A percentile compares a stretch with the other conserved stretches of the same genome.
Conservation (phyloP, 306 rosid species). For the Ormosia emarginata region DNA sequence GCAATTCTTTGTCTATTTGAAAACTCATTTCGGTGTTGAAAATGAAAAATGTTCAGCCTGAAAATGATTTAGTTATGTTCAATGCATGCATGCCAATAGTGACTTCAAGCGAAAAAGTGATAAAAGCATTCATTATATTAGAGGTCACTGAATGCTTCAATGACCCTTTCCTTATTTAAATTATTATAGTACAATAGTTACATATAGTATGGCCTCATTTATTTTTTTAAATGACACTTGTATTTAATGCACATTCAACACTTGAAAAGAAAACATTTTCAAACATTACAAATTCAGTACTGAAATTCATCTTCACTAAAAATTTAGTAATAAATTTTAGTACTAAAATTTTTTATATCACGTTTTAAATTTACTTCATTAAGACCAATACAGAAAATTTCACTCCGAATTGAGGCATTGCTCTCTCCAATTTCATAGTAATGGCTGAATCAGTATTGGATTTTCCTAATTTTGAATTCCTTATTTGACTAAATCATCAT, state of each 20-base stretch:
- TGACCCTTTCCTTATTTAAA: neutral
- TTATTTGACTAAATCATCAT: neutral
- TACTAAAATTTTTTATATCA: too few species aligned
- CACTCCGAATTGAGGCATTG: neutral
- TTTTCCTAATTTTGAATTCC: neutral
- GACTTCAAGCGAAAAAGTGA: too few species aligned
- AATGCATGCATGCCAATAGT: too few species aligned
- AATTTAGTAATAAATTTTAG: neutral
- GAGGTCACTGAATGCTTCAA: neutral
- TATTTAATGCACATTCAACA: neutral
- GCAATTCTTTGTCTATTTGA: too few species aligned
- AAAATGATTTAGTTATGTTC: too few species aligned
- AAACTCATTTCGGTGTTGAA: too few species aligned
- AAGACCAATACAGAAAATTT: neutral
- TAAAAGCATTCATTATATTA: neutral
- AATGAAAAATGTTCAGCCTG: too few species aligned
- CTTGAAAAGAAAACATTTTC: neutral
- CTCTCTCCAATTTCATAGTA: neutral
- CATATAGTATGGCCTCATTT: neutral
- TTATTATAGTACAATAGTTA: neutral
- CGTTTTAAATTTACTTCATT: neutral
- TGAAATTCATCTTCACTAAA: neutral
- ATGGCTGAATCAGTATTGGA: neutral
- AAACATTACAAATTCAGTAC: neutral
- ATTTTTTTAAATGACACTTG: neutral